phyloP scores from a whole-genome alignment of 768 basidiomycete genomes.

The Astraeus odoratus region DNA sequence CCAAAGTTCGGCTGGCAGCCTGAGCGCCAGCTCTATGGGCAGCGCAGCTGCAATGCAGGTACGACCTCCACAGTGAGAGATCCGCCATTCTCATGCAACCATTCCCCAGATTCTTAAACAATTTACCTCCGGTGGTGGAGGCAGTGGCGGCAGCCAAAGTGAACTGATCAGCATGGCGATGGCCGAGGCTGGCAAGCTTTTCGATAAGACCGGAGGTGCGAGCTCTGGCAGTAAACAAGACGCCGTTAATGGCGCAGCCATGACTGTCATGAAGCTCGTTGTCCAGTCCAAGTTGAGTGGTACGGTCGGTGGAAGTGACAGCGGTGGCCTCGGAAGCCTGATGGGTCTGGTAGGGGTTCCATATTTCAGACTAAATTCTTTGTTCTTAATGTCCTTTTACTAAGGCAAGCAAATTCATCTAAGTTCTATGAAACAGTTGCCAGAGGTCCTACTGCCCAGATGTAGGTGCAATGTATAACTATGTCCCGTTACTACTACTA shows the following conservation, averaged over 20 bases:
- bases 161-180: constrained; percentile 82
- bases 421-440: no score
- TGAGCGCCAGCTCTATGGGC: no score
- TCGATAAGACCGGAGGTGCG: constrained; percentile 48
- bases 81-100: neutral
- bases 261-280: constrained; percentile 80
- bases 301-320: constrained; percentile 52
- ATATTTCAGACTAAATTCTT: no score
- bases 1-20: no score
- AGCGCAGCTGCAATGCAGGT: no score
- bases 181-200: constrained; percentile 71
- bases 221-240: constrained; percentile 69
- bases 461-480: no score
- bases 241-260: constrained; percentile 76
- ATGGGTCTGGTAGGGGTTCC: constrained; percentile 46
- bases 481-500: no score
- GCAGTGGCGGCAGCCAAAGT: constrained; percentile 29
- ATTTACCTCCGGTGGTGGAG: constrained; percentile 34
- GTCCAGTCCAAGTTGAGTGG: constrained; percentile 59
- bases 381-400: no score
- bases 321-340: constrained; percentile 60
- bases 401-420: neutral
- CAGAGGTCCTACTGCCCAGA: no score
- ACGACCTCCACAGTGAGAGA: no score
- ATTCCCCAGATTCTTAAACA: neutral